Evolutionary conservation across 768 basidiomycete species (phyloP), one percentile per base, ranked within the genome.

Genomic region (Auriscalpium microsporum): DNA sequence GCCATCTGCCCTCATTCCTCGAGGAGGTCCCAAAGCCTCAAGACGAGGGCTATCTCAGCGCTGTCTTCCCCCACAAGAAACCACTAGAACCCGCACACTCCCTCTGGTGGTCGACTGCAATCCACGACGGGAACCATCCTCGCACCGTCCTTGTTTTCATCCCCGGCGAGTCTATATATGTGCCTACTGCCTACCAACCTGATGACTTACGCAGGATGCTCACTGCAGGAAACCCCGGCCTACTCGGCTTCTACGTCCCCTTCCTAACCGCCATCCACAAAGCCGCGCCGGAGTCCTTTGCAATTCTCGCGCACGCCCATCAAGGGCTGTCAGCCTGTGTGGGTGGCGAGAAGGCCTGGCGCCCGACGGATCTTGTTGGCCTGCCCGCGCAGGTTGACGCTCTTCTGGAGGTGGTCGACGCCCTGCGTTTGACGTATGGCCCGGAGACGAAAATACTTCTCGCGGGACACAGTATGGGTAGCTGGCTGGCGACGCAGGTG

Each of bases 401-500:
- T 23, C 52, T 54, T 36, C 4, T 53, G 10, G 38, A 52, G 17
- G 54, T 76, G 74, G 51, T 87, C 82, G 56, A 79, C 87, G 14
- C 87, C 86, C 2, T 71, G 79, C 4, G 90, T 84, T 83, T 72
- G 87, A 51, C 65, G 74, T 13, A 36, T 45, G 28, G 77, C 70
- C 61, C 58, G n/a, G 57, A 64, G 8, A 66, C 71, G 11, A 74
- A 67, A 55, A 65, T 84, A 28, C 65, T 84, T 16, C 21, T 86
- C 0, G 64, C 77, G 19, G 85, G 83, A 9, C 88, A 91, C 58
- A 87, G 85, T 53, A 78, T 90, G 13, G 89, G 89, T 1, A 70
- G 79, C 1, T 92, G 87, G 86, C 72, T 91, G 51, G 65, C 76
- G 4, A 28, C 48, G 16, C 60, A 86, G 83, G 70, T 82, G 8